Conservation (phyloP, 2,329 filamentous ascomycete genomes). For the Calycina herbarum region DNA sequence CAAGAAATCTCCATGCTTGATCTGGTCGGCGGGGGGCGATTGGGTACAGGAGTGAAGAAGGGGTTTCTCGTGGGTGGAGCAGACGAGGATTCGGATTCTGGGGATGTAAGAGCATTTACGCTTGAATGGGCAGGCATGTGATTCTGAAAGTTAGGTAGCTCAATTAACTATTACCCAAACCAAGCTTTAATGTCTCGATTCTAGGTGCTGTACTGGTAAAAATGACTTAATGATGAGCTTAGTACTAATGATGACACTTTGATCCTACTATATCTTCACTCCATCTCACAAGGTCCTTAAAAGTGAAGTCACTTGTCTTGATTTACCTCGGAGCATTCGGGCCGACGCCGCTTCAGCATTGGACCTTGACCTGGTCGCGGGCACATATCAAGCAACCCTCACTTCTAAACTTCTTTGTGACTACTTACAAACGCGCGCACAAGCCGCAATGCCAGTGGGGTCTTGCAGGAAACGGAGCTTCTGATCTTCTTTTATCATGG, state of each 20-base stretch:
- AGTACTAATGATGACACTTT: too few species aligned
- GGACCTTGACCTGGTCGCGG: background rate
- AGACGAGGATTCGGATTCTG: slow-evolving; percentile 40
- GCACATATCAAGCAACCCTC: slow-evolving; percentile 1
- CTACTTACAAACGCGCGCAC: background rate
- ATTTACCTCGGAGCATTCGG: background rate
- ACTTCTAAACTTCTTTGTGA: background rate
- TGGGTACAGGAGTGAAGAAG: slow-evolving; percentile 96
- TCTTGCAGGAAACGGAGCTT: background rate
- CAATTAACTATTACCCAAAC: too few species aligned
- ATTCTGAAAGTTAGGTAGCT: slow-evolving; percentile 26
- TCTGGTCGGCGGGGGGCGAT: slow-evolving; percentile 78
- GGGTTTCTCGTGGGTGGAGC: slow-evolving; percentile 82
- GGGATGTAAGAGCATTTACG: slow-evolving; percentile 69
- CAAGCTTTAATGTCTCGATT: background rate
- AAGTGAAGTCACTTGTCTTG: too few species aligned
- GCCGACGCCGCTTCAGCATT: background rate
- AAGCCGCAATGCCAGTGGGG: background rate
- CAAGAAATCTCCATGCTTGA: slow-evolving; percentile 82
- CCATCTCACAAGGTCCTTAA: too few species aligned
- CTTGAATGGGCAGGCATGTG: slow-evolving; percentile 95
- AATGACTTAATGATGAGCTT: background rate
- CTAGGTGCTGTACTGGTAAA: background rate
- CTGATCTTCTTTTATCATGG: background rate
- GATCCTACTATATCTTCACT: background rate